These are phyloP conservation scores for Peribolospora kevripleyi DNA, from an alignment of 768 basidiomycete species.

Conservation along the genomic window DNA sequence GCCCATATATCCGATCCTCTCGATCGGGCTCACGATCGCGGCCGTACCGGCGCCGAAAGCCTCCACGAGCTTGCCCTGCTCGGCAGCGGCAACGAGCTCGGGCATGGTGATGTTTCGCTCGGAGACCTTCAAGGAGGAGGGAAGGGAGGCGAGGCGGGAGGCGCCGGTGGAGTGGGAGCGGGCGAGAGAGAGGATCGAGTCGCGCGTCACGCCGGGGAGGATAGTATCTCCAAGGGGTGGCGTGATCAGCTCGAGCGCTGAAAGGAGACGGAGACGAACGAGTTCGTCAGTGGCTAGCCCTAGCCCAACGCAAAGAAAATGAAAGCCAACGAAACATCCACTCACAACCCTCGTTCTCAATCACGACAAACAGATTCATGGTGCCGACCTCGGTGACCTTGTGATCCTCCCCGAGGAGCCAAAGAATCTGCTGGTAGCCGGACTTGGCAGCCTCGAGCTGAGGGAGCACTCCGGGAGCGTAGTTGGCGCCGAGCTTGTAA, in stretches of 20 bases:
- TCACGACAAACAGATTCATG: constrained; percentile 42
- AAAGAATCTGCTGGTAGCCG: constrained; percentile 56
- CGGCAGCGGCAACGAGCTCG: constrained; percentile 28
- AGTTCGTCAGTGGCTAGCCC: not conserved
- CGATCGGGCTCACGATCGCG: constrained; percentile 45
- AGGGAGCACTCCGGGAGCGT: constrained; percentile 26
- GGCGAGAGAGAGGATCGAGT: constrained; percentile 50
- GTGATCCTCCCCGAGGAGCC: constrained; percentile 41
- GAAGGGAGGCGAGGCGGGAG: constrained; percentile 22
- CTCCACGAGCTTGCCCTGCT: constrained; percentile 47
- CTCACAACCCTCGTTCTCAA: constrained; percentile 33
- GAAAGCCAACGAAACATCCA: constrained; percentile 18
- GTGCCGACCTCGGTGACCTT: constrained; percentile 31
- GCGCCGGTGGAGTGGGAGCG: constrained; percentile 31
- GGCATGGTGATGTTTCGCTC: constrained; percentile 37
- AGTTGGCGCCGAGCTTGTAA: constrained; percentile 34
- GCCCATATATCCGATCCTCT: constrained; percentile 44
- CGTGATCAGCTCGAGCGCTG: constrained; percentile 60
- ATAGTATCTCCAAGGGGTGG: constrained; percentile 78
- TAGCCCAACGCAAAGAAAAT: not conserved
- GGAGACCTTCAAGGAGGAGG: constrained; percentile 27
- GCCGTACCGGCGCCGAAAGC: constrained; percentile 62
- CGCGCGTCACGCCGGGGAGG: constrained; percentile 67
- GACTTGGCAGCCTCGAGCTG: constrained; percentile 38
- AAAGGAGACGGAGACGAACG: not conserved